These are phyloP conservation scores for Baorangia bicolor DNA, from an alignment of 768 basidiomycete species.

Conservation along the genomic window DNA sequence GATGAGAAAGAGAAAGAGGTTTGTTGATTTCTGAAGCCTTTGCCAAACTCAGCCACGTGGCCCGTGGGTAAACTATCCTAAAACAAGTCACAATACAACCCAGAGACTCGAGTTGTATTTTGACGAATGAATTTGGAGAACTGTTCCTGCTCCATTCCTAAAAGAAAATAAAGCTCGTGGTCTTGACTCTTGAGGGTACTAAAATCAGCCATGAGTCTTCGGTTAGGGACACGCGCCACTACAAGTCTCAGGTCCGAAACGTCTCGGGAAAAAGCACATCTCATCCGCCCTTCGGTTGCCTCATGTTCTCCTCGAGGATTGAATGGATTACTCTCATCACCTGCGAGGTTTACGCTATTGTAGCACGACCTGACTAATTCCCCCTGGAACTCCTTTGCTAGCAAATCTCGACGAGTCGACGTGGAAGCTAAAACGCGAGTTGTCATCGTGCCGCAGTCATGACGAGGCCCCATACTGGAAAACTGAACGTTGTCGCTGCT, in stretches of 20 bases:
- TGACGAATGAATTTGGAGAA: too few species aligned
- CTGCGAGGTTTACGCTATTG: constrained; percentile 16
- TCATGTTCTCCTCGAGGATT: constrained; percentile 26
- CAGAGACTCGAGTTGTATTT: too few species aligned
- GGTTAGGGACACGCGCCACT: neutral
- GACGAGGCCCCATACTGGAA: neutral
- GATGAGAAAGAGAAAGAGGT: neutral
- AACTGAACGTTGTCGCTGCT: neutral
- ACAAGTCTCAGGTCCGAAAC: neutral
- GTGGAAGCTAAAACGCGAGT: neutral
- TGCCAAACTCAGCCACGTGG: constrained; percentile 27
- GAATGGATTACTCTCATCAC: constrained; percentile 15
- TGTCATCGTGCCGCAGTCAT: neutral
- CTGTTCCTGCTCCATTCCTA: neutral
- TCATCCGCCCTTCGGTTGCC: constrained; percentile 13
- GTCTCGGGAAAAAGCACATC: neutral
- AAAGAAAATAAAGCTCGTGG: neutral
- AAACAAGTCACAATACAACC: too few species aligned
- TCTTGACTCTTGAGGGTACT: neutral
- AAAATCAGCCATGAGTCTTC: neutral
- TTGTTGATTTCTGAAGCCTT: constrained; percentile 22
- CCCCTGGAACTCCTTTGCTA: neutral
- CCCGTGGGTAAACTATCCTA: constrained; percentile 2
- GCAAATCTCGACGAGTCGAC: neutral
- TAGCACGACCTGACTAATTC: constrained; percentile 8